phyloP scores from a whole-genome alignment of 192 early-diverging fungal genomes.

The Chytriomyces sp. region DNA sequence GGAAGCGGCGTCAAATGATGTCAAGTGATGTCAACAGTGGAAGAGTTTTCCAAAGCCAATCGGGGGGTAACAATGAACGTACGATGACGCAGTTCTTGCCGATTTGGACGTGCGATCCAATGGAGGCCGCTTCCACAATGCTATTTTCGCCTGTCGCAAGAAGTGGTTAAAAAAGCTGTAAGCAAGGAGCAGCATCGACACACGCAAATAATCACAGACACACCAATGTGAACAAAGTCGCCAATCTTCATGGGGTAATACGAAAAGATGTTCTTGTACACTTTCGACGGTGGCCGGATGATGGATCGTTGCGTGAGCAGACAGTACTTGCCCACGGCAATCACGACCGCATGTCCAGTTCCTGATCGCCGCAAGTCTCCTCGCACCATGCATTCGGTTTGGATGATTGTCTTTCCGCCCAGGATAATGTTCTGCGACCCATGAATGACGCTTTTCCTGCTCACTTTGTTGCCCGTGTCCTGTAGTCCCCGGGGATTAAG shows the following conservation, averaged over 20 bases:
- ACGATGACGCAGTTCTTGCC: conserved; percentile 95
- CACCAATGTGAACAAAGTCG: conserved; percentile 79
- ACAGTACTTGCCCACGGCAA: conserved; percentile 92
- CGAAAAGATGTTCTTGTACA: conserved; percentile 90
- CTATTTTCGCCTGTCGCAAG: conserved; percentile 79
- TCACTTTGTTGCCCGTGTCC: conserved; percentile 97
- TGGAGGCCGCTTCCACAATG: conserved; percentile 88
- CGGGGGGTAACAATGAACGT: conserved; percentile 38
- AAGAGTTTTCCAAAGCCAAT: not conserved
- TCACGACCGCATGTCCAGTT: conserved; percentile 79
- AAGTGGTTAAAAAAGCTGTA: no score
- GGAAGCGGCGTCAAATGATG: not conserved
- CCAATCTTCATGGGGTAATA: conserved; percentile 98
- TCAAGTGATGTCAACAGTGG: no score
- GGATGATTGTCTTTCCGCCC: conserved; percentile 95
- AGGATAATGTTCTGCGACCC: conserved; percentile 94
- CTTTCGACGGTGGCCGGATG: conserved; percentile 93
- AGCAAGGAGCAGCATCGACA: no score
- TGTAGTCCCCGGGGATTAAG: conserved; percentile 25
- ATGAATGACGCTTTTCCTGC: conserved; percentile 89
- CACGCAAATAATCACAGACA: no score
- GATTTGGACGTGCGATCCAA: conserved; percentile 89
- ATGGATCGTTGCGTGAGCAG: conserved; percentile 75
- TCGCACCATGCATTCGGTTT: conserved; percentile 87
- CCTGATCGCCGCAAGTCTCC: conserved; percentile 93